phyloP scores from a whole-genome alignment of 2,329 filamentous ascomycete genomes.

The Aspergillus chevalieri region DNA sequence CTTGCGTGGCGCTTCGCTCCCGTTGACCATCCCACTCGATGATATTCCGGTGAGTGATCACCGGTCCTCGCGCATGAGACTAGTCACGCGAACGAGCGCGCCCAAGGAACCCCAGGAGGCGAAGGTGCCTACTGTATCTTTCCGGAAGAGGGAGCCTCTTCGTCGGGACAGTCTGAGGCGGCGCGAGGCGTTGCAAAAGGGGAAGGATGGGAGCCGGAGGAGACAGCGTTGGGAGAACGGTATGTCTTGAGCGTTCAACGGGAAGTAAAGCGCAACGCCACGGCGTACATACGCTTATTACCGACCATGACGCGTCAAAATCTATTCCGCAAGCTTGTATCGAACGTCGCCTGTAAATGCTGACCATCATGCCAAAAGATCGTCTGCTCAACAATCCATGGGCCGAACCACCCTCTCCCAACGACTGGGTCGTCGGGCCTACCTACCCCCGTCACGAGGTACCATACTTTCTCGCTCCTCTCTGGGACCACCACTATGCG shows the following conservation, averaged over 20 bases:
- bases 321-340: no score
- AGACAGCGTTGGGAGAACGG: constrained; percentile 93
- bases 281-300: not conserved
- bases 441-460: constrained; percentile 71
- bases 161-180: constrained; percentile 57
- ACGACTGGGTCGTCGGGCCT: constrained; percentile 76
- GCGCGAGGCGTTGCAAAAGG: constrained; percentile 74
- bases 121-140: constrained; percentile 33
- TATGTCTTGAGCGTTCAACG: constrained; percentile 35
- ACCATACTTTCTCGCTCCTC: constrained; percentile 81
- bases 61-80: constrained; percentile 22
- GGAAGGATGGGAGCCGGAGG: constrained; percentile 82
- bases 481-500: constrained; percentile 64
- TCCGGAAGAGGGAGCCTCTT: constrained; percentile 49
- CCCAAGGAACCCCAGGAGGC: not conserved
- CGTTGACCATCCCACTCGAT: constrained; percentile 72
- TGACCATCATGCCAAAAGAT: constrained; percentile 49
- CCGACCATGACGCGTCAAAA: not conserved
- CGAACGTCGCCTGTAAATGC: constrained; percentile 1
- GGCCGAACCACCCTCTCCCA: constrained; percentile 70
- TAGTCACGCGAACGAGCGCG: constrained; percentile 6
- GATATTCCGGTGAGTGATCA: constrained; percentile 34
- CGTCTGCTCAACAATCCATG: constrained; percentile 81
- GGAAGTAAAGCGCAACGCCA: not conserved
- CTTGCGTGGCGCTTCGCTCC: constrained; percentile 50